These are phyloP conservation scores for Botryotinia calthae DNA, from an alignment of 2,329 filamentous ascomycete species.

Conservation along the genomic window DNA sequence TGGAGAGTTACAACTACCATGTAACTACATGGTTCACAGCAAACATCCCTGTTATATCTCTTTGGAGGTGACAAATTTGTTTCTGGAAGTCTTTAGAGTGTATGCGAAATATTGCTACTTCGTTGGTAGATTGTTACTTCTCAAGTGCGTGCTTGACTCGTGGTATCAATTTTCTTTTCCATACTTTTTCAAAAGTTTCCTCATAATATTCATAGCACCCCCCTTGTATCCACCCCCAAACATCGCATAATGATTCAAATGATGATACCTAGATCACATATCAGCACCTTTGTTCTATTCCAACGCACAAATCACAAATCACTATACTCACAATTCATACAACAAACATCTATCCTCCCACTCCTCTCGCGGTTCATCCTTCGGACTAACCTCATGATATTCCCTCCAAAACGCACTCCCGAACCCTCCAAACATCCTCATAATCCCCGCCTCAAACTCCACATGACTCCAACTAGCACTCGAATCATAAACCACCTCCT, in stretches of 20 bases:
- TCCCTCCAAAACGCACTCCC: slow-evolving; percentile 68
- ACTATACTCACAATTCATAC: slow-evolving; percentile 71
- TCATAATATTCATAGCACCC: slow-evolving; percentile 79
- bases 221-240: slow-evolving; percentile 78
- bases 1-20: neutral
- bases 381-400: slow-evolving; percentile 73
- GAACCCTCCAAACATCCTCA: slow-evolving; percentile 96
- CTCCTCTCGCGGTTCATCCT: slow-evolving; percentile 75
- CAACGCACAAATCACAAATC: neutral
- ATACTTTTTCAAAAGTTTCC: slow-evolving; percentile 70
- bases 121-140: neutral
- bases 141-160: neutral
- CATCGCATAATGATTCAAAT: slow-evolving; percentile 71
- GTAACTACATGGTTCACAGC: neutral
- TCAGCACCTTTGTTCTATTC: slow-evolving; percentile 15
- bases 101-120: neutral
- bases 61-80: neutral
- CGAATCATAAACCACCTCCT: slow-evolving; percentile 81
- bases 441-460: slow-evolving; percentile 90
- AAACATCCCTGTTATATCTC: neutral
- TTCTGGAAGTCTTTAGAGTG: neutral
- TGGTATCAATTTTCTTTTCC: slow-evolving; percentile 37
- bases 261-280: slow-evolving; percentile 64
- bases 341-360: slow-evolving; percentile 79
- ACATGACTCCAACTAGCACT: slow-evolving; percentile 79